A percentile compares a stretch with the other conserved stretches of the same genome.
phyloP scores from a whole-genome alignment of 2,329 filamentous ascomycete species.

The Alternaria ventricosa region DNA sequence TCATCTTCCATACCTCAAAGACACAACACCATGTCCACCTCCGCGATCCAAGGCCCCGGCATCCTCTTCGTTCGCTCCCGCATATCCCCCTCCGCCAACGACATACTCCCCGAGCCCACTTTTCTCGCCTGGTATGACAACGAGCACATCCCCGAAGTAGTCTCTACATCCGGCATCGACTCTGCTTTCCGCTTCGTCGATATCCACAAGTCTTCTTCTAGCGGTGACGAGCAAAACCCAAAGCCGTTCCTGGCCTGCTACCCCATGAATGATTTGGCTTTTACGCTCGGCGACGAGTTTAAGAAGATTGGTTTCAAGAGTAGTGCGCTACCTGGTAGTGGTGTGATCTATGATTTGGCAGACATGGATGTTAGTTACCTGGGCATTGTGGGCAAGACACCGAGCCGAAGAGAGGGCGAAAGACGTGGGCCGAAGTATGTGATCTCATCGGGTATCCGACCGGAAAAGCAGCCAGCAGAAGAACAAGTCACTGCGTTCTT shows the following conservation, averaged over 20 bases:
- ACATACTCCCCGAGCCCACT: conserved; percentile 40
- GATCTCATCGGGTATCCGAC: conserved; percentile 25
- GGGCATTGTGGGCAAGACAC: conserved; percentile 20
- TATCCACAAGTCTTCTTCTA: conserved; percentile 25
- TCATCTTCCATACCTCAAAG: too few relatives aligned
- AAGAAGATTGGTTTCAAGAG: conserved; percentile 44
- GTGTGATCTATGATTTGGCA: conserved; percentile 38
- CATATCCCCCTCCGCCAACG: conserved; percentile 28
- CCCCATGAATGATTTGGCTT: conserved; percentile 46
- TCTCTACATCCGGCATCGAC: conserved; percentile 42
- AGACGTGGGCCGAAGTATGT: conserved; percentile 14
- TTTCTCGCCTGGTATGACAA: conserved; percentile 51
- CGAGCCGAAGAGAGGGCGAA: not conserved
- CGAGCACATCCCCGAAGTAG: conserved; percentile 50
- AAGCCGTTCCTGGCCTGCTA: conserved; percentile 50
- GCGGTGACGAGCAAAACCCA: conserved; percentile 9
- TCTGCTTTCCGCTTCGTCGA: conserved; percentile 45
- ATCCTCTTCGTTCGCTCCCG: conserved; percentile 25
- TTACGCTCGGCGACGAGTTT: conserved; percentile 45
- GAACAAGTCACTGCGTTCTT: conserved; percentile 23
- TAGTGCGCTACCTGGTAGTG: conserved; percentile 33
- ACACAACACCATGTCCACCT: not conserved
- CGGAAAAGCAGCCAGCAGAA: conserved; percentile 13
- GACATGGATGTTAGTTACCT: conserved; percentile 40
- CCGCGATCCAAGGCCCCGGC: conserved; percentile 15